A percentile compares a stretch with the other conserved stretches of the same genome.
Conservation (phyloP, 2,329 filamentous ascomycete genomes). For the Sarocladiaceae sp. region DNA sequence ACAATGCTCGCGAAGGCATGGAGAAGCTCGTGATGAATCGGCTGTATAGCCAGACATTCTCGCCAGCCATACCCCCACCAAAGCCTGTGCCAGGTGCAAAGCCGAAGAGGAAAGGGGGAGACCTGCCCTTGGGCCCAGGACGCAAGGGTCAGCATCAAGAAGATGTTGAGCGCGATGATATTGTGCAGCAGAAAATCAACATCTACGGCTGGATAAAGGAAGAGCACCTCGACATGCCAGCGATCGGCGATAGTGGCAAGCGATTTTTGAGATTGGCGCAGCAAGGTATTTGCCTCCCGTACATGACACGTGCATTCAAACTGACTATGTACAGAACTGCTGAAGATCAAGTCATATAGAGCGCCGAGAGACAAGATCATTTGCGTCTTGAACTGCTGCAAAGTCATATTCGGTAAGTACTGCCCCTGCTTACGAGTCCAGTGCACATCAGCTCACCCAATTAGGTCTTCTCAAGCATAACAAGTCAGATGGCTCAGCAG, state of each 20-base stretch:
- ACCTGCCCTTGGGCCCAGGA: constrained; percentile 72
- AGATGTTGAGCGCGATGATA: constrained; percentile 92
- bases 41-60: constrained; percentile 93
- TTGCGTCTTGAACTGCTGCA: constrained; percentile 97
- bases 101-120: constrained; percentile 63
- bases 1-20: constrained; percentile 98
- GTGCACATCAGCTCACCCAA: neutral
- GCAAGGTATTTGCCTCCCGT: constrained; percentile 55
- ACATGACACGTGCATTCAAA: neutral
- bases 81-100: constrained; percentile 67
- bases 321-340: constrained; percentile 60
- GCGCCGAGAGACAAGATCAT: constrained; percentile 99
- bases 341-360: constrained; percentile 95
- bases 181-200: constrained; percentile 92
- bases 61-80: constrained; percentile 81
- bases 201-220: constrained; percentile 96
- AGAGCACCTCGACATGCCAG: constrained; percentile 87
- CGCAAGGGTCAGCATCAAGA: constrained; percentile 93
- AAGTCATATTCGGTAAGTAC: constrained; percentile 86
- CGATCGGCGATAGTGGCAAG: constrained; percentile 78
- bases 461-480: constrained; percentile 81
- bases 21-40: constrained; percentile 99
- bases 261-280: constrained; percentile 87
- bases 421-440: neutral
- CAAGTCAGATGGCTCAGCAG: constrained; percentile 90